A percentile compares a stretch with the other conserved stretches of the same genome.
phyloP scores from a whole-genome alignment of 208 protist genomes.

The Trypanosoma vivax region DNA sequence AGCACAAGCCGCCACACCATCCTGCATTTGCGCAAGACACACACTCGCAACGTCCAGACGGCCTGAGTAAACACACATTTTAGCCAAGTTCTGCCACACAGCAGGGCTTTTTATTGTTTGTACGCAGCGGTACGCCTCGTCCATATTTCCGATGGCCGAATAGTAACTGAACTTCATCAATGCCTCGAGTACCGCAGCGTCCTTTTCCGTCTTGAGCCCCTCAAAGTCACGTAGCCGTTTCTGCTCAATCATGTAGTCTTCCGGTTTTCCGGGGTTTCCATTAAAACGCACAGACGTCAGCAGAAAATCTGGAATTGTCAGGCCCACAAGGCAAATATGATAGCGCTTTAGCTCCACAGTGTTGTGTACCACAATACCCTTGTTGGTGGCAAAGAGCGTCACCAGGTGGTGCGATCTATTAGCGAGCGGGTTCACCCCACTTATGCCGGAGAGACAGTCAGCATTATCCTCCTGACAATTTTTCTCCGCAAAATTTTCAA shows the following conservation, averaged over 20 bases:
- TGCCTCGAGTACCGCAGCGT: conserved; percentile 84
- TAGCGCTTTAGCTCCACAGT: conserved; percentile 61
- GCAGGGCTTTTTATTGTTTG: conserved; percentile 90
- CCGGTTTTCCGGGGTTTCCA: conserved; percentile 63
- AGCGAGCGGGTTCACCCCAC: conserved; percentile 46
- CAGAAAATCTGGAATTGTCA: conserved; percentile 89
- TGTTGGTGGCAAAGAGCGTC: conserved; percentile 80
- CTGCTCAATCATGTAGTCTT: conserved; percentile 87
- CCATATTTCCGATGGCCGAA: conserved; percentile 95
- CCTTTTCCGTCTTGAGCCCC: conserved; percentile 84
- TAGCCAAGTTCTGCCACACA: conserved; percentile 94
- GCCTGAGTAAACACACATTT: conserved; percentile 92
- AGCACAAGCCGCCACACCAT: conserved; percentile 84
- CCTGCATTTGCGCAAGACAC: conserved; percentile 93
- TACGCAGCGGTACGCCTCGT: conserved; percentile 95
- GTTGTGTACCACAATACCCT: conserved; percentile 84
- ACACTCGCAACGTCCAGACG: conserved; percentile 92
- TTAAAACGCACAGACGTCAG: conserved; percentile 81
- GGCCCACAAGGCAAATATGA: conserved; percentile 85
- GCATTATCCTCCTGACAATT: conserved; percentile 23
- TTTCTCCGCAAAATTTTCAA: conserved; percentile 78
- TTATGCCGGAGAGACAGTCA: conserved; percentile 35
- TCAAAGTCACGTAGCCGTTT: conserved; percentile 92
- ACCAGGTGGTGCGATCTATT: conserved; percentile 74
- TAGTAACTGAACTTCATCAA: conserved; percentile 96